These are phyloP conservation scores for Lenzites betulinus DNA, from an alignment of 768 basidiomycete genomes.

Conservation along the genomic window DNA sequence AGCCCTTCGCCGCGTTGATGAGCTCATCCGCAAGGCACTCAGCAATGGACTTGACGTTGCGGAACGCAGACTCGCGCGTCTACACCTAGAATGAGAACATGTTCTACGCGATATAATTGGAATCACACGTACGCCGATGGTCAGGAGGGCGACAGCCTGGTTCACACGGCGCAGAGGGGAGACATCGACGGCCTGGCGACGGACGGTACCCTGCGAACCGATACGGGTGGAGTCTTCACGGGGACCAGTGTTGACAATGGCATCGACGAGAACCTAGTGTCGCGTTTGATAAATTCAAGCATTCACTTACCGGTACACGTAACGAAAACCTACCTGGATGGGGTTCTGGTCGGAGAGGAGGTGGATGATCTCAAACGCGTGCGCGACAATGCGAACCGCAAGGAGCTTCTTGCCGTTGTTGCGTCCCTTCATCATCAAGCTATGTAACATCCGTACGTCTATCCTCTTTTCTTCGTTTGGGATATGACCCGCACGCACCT, in stretches of 20 bases:
- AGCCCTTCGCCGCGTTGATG: constrained; percentile 99
- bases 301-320: neutral
- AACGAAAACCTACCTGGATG: constrained; percentile 72
- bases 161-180: constrained; percentile 98
- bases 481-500: constrained; percentile 52
- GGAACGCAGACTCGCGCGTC: constrained; percentile 99
- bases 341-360: constrained; percentile 99
- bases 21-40: constrained; percentile 99
- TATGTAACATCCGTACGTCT: constrained; percentile 32
- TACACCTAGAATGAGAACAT: constrained; percentile 34
- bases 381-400: constrained; percentile 98
- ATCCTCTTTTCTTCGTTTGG: neutral
- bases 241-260: constrained; percentile 99
- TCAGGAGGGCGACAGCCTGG: constrained; percentile 94
- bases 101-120: neutral
- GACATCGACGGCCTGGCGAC: constrained; percentile 99
- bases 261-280: constrained; percentile 86
- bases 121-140: constrained; percentile 78
- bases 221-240: constrained; percentile 99
- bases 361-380: constrained; percentile 99
- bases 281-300: neutral
- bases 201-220: constrained; percentile 98
- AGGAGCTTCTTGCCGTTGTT: constrained; percentile 99
- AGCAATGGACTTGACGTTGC: constrained; percentile 99
- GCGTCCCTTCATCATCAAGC: constrained; percentile 99